Conservation (phyloP, 768 basidiomycete species). For the Kwoniella sp. region DNA sequence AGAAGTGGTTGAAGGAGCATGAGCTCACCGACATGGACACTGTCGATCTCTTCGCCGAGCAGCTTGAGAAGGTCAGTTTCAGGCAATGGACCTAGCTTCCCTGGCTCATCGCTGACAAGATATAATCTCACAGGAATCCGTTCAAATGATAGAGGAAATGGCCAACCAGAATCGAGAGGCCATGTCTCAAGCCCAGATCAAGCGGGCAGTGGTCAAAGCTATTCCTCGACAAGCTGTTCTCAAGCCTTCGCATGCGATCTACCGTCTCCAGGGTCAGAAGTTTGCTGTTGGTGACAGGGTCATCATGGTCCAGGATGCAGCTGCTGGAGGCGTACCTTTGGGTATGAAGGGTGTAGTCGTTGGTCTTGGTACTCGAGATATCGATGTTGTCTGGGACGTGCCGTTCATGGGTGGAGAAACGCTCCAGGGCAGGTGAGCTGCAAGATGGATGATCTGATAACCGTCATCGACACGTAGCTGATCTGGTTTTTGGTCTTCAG, state of each 20-base stretch:
- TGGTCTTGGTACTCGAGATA: constrained; percentile 77
- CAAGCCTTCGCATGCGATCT: constrained; percentile 86
- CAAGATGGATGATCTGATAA: too few species aligned
- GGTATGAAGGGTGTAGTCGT: constrained; percentile 91
- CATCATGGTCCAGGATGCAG: constrained; percentile 89
- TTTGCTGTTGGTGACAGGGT: constrained; percentile 91
- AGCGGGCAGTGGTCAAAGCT: constrained; percentile 88
- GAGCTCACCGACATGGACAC: constrained; percentile 89
- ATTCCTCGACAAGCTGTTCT: constrained; percentile 91
- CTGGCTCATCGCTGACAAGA: neutral
- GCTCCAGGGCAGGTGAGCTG: constrained; percentile 74
- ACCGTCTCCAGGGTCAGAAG: constrained; percentile 82
- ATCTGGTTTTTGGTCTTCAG: constrained; percentile 58
- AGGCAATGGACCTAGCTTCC: too few species aligned
- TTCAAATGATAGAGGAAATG: constrained; percentile 73
- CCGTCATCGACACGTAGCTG: too few species aligned
- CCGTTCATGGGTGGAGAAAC: constrained; percentile 92
- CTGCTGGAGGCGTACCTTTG: constrained; percentile 77
- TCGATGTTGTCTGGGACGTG: constrained; percentile 96
- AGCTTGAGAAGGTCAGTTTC: constrained; percentile 76
- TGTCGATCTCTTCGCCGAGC: constrained; percentile 87
- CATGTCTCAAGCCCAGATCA: constrained; percentile 68
- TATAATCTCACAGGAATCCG: constrained; percentile 64
- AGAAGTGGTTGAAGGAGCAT: constrained; percentile 79
- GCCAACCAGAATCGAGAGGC: constrained; percentile 69